These are phyloP conservation scores for Cenchrus fungigraminus DNA, from an alignment of 176 grass and related monocot species.

Conservation along the genomic window DNA sequence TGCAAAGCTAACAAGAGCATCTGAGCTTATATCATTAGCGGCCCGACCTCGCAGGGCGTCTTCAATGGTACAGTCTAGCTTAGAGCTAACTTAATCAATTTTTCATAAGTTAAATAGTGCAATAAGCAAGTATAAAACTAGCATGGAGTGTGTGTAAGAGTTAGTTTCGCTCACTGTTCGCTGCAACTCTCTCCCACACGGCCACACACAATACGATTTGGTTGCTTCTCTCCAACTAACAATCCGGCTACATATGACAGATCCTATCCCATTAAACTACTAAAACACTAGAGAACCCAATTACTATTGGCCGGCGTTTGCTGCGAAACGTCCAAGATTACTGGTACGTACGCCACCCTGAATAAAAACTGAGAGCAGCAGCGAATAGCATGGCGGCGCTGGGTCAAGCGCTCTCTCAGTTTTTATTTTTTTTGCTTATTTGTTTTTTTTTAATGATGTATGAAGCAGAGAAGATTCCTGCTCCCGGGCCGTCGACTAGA, in stretches of 20 bases:
- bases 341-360: neutral
- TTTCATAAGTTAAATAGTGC: no score
- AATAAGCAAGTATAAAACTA: no score
- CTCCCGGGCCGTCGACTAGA: slow-evolving; percentile 20
- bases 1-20: neutral
- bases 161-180: no score
- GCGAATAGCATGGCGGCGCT: slow-evolving; percentile 9
- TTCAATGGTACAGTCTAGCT: no score
- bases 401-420: slow-evolving; percentile 9
- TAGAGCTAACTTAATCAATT: no score
- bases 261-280: neutral
- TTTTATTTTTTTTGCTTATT: neutral
- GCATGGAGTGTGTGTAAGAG: no score
- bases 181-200: no score
- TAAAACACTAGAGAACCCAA: neutral
- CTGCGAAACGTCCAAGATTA: slow-evolving; percentile 35
- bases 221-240: neutral
- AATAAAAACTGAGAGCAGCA: neutral
- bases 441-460: neutral
- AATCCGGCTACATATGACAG: neutral
- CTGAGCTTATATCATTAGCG: neutral
- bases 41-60: no score
- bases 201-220: no score
- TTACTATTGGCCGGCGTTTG: slow-evolving; percentile 1
- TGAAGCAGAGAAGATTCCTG: slow-evolving; percentile 29